A percentile compares a stretch with the other conserved stretches of the same genome.
phyloP scores from a whole-genome alignment of 2,329 filamentous ascomycete genomes.

The Pseudofabraea citricarpa region DNA sequence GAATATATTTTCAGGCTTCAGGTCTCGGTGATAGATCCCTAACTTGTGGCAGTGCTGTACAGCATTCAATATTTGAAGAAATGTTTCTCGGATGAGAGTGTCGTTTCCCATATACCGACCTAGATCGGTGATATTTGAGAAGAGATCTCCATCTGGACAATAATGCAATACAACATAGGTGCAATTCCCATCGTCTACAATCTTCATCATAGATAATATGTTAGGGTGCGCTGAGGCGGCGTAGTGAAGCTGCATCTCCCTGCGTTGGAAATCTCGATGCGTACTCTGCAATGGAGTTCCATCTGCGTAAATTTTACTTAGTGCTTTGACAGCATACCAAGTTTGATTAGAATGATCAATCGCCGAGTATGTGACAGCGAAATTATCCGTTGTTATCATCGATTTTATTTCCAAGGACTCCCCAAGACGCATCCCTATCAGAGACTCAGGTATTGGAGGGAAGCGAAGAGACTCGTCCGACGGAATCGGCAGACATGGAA shows the following conservation, averaged over 20 bases:
- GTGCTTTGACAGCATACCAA: slow-evolving; percentile 91
- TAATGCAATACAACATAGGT: slow-evolving; percentile 96
- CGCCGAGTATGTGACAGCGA: slow-evolving; percentile 92
- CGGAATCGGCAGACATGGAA: too few relatives aligned
- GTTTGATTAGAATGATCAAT: slow-evolving; percentile 63
- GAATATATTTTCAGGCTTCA: slow-evolving; percentile 97
- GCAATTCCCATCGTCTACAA: slow-evolving; percentile 86
- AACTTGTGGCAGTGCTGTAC: slow-evolving; percentile 90
- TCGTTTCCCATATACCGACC: slow-evolving; percentile 93
- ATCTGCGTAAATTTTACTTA: slow-evolving; percentile 81
- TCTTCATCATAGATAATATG: slow-evolving; percentile 89
- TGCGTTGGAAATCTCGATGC: slow-evolving; percentile 84
- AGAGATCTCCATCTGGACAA: slow-evolving; percentile 93
- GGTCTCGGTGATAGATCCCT: slow-evolving; percentile 93
- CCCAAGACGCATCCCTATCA: slow-evolving; percentile 77
- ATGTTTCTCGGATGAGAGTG: slow-evolving; percentile 76
- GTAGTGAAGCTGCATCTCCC: slow-evolving; percentile 90
- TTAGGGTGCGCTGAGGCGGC: slow-evolving; percentile 84
- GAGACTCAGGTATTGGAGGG: slow-evolving; percentile 64
- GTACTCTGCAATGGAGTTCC: slow-evolving; percentile 71
- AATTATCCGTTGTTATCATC: slow-evolving; percentile 89
- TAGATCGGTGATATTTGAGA: slow-evolving; percentile 94
- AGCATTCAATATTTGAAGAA: slow-evolving; percentile 94
- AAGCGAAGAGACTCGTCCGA: too few relatives aligned
- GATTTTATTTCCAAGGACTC: slow-evolving; percentile 66